These are phyloP conservation scores for Fusarium bulbicola DNA, from an alignment of 2,329 filamentous ascomycete genomes.

Conservation along the genomic window DNA sequence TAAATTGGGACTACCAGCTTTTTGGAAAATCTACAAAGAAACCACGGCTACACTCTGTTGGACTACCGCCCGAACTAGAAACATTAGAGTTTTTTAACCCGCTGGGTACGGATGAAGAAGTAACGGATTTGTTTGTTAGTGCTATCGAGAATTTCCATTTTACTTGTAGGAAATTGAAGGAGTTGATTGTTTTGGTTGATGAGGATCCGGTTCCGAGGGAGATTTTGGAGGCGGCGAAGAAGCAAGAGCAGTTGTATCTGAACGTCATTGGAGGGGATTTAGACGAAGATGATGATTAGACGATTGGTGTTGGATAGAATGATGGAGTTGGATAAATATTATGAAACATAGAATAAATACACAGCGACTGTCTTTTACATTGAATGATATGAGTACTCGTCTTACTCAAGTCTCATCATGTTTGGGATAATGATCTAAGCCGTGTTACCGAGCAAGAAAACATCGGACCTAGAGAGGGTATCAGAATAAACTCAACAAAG, in stretches of 20 bases:
- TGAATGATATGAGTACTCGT: too few species aligned
- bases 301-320: not conserved
- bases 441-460: too few species aligned
- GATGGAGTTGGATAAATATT: not conserved
- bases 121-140: constrained; percentile 55
- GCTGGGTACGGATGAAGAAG: constrained; percentile 57
- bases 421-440: too few species aligned
- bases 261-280: constrained; percentile 44
- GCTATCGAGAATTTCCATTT: constrained; percentile 51
- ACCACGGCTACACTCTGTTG: constrained; percentile 57
- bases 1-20: constrained; percentile 60
- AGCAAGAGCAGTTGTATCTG: constrained; percentile 44
- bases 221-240: constrained; percentile 49
- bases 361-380: not conserved
- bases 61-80: constrained; percentile 56
- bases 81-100: constrained; percentile 57
- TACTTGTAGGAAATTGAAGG: constrained; percentile 49
- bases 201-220: constrained; percentile 48
- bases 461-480: too few species aligned
- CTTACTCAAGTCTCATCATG: too few species aligned
- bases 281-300: not conserved
- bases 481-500: too few species aligned
- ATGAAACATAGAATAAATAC: not conserved
- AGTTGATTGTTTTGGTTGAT: constrained; percentile 50
- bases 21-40: constrained; percentile 56